These are phyloP conservation scores for Epichloe brachyelytri DNA, from an alignment of 2,329 filamentous ascomycete species.

Conservation along the genomic window DNA sequence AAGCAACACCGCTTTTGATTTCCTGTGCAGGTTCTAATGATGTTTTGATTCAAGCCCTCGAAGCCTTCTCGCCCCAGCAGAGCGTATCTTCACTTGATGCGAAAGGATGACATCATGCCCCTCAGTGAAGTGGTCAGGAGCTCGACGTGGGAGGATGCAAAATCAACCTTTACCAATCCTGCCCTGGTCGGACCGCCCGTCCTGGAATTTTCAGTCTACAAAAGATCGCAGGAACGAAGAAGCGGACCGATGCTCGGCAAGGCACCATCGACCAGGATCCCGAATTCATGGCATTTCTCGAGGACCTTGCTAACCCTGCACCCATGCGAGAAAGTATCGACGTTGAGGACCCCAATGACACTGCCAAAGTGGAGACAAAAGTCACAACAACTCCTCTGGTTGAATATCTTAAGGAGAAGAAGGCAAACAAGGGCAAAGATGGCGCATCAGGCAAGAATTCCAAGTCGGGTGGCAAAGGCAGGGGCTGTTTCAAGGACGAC, in stretches of 20 bases:
- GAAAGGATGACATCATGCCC: constrained; percentile 49
- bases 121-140: constrained; percentile 60
- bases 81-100: constrained; percentile 72
- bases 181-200: constrained; percentile 66
- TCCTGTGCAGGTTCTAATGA: constrained; percentile 7
- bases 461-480: constrained; percentile 41
- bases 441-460: constrained; percentile 26
- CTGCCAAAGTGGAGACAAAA: constrained; percentile 40
- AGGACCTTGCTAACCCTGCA: constrained; percentile 63
- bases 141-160: constrained; percentile 67
- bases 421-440: constrained; percentile 58
- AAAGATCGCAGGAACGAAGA: constrained; percentile 67
- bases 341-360: constrained; percentile 27
- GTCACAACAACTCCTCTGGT: constrained; percentile 78
- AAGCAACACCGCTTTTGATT: background rate
- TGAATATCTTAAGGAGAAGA: constrained; percentile 83
- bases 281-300: constrained; percentile 88
- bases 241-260: constrained; percentile 69
- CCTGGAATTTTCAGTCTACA: constrained; percentile 73
- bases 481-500: constrained; percentile 29
- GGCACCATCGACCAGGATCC: constrained; percentile 94
- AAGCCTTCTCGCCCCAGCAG: constrained; percentile 73
- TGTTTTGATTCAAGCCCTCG: constrained; percentile 40
- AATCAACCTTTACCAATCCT: constrained; percentile 57
- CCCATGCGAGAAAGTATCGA: constrained; percentile 31